Conservation (phyloP, 768 basidiomycete genomes). For the Tricholoma matsutake region DNA sequence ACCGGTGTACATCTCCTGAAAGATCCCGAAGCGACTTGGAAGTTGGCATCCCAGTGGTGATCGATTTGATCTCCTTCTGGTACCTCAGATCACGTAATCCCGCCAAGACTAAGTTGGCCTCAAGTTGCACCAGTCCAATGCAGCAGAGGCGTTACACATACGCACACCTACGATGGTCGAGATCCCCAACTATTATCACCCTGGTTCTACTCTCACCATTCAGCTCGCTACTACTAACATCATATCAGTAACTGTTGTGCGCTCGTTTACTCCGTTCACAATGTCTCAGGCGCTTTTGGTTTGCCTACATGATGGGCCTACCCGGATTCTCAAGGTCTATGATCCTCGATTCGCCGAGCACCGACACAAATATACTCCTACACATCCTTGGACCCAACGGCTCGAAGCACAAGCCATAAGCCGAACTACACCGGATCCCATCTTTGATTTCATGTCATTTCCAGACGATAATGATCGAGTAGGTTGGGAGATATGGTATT, state of each 20-base stretch:
- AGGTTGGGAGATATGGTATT: not conserved
- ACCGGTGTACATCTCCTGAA: too few species aligned
- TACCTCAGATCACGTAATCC: too few species aligned
- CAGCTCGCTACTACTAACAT: not conserved
- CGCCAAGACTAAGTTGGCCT: too few species aligned
- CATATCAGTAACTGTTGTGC: conserved; percentile 4
- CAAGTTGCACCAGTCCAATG: too few species aligned
- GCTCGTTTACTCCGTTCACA: too few species aligned
- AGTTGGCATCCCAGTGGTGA: too few species aligned
- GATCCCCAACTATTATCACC: too few species aligned
- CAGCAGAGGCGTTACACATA: too few species aligned
- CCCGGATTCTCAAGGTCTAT: not conserved
- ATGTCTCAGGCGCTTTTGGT: not conserved
- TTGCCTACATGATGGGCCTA: not conserved
- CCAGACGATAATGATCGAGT: not conserved
- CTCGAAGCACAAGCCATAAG: not conserved
- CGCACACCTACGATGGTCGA: too few species aligned
- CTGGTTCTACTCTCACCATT: too few species aligned
- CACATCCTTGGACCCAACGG: not conserved
- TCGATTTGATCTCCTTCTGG: too few species aligned
- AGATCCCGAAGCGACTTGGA: too few species aligned
- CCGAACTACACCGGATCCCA: not conserved
- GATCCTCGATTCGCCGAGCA: not conserved
- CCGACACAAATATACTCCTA: not conserved
- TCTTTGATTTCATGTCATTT: not conserved